Evolutionary conservation across 805 yeast genomes (phyloP).

Genomic region (Schwanniomyces sp.): DNA sequence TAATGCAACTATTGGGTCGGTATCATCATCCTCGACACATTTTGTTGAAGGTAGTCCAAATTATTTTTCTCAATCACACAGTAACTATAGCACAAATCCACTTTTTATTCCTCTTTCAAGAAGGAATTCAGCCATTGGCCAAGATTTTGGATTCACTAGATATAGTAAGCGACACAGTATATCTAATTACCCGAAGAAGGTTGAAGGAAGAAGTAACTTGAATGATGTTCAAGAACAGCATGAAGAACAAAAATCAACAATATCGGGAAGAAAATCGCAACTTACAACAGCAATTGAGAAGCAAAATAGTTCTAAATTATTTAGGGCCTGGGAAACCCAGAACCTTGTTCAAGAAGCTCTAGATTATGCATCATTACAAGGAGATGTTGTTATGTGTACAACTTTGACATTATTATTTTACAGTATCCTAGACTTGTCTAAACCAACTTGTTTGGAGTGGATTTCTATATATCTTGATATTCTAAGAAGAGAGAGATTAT

Average conservation of each 20-base stretch:
- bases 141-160: conserved; percentile 13
- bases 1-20: conserved; percentile 12
- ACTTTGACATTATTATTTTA: conserved; percentile 57
- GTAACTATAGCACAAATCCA: conserved; percentile 3
- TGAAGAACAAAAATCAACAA: conserved; percentile 11
- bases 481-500: conserved; percentile 49
- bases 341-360: conserved; percentile 50
- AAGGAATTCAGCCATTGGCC: conserved; percentile 18
- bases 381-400: conserved; percentile 63
- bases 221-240: conserved; percentile 11
- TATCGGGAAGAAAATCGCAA: conserved; percentile 17
- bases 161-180: neutral
- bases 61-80: conserved; percentile 1
- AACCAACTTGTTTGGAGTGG: conserved; percentile 52
- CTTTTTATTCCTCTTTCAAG: conserved; percentile 12
- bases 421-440: conserved; percentile 17
- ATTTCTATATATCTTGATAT: conserved; percentile 53
- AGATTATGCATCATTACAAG: conserved; percentile 58
- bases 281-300: conserved; percentile 24
- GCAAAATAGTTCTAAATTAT: conserved; percentile 8
- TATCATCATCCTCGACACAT: conserved; percentile 11
- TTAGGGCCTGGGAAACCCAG: conserved; percentile 58
- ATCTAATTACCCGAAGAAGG: conserved; percentile 4
- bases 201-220: neutral
- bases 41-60: conserved; percentile 3